Evolutionary conservation across 768 basidiomycete species (phyloP).

Genomic region (Clitopilus hobsonii): DNA sequence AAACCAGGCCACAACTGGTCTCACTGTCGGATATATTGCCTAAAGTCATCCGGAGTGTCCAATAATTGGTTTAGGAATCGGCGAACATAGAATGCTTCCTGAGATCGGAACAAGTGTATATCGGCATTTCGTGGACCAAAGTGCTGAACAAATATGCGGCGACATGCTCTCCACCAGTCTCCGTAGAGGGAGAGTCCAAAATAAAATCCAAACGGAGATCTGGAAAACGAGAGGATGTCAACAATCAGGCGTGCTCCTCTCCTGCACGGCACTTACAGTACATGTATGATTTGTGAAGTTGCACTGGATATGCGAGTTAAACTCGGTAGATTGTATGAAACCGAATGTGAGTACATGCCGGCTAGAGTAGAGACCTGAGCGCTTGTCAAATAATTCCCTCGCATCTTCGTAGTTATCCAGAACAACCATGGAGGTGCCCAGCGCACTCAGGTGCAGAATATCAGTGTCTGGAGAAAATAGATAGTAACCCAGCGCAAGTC

Average conservation of each 20-base stretch:
- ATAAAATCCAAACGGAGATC: neutral
- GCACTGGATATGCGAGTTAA: neutral
- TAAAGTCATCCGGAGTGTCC: neutral
- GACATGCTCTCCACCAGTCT: neutral
- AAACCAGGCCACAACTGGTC: too few relatives aligned
- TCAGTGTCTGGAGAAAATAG: neutral
- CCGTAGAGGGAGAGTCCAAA: neutral
- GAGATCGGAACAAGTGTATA: neutral
- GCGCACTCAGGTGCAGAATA: constrained; percentile 2
- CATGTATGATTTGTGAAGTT: neutral
- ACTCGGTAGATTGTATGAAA: neutral
- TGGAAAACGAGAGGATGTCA: too few relatives aligned
- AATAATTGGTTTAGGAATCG: neutral
- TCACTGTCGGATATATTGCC: neutral
- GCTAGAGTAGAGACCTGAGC: constrained; percentile 18
- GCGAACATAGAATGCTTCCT: neutral
- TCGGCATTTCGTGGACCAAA: neutral
- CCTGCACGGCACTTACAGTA: neutral
- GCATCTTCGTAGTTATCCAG: constrained; percentile 25
- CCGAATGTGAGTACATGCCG: too few relatives aligned
- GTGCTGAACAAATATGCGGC: neutral
- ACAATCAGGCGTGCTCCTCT: too few relatives aligned
- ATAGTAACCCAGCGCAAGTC: neutral
- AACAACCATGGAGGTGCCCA: constrained; percentile 18
- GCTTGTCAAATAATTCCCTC: constrained; percentile 26